phyloP scores from a whole-genome alignment of 164 flowering plant genomes.

The Liquidambar formosana region DNA sequence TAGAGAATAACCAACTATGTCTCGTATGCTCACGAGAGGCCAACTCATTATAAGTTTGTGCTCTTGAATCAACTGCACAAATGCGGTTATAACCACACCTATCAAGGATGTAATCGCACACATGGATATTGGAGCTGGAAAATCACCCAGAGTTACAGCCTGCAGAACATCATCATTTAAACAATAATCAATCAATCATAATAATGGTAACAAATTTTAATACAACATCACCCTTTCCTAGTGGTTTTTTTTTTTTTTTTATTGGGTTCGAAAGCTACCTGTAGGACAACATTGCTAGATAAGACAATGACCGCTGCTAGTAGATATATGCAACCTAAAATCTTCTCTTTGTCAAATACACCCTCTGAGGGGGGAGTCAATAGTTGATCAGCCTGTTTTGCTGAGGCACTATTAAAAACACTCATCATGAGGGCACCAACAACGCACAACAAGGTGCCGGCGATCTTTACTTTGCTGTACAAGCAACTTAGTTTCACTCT shows the following conservation, averaged over 20 bases:
- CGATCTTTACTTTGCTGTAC: slow-evolving; percentile 68
- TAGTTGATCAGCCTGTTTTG: not conserved
- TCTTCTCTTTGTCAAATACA: slow-evolving; percentile 37
- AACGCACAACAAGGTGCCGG: slow-evolving; percentile 76
- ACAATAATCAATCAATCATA: too few species aligned
- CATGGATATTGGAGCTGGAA: slow-evolving; percentile 83
- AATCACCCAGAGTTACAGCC: slow-evolving; percentile 68
- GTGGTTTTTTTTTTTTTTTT: too few species aligned
- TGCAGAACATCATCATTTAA: slow-evolving; percentile 16
- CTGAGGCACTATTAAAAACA: slow-evolving; percentile 42
- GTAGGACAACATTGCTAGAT: slow-evolving; percentile 62
- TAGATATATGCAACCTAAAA: slow-evolving; percentile 66
- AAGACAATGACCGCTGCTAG: slow-evolving; percentile 54
- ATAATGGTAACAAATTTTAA: too few species aligned
- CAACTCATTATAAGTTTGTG: slow-evolving; percentile 28
- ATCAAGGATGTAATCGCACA: slow-evolving; percentile 60
- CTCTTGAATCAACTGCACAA: slow-evolving; percentile 40
- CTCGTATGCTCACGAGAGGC: slow-evolving; percentile 20
- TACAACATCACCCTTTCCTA: too few species aligned
- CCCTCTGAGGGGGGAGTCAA: not conserved
- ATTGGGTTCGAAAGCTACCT: slow-evolving; percentile 35
- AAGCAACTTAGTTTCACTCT: slow-evolving; percentile 52
- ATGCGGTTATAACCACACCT: slow-evolving; percentile 46
- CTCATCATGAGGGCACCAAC: slow-evolving; percentile 74
- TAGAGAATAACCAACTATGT: slow-evolving; percentile 38